Conservation (phyloP, 352 stramenopile species). For the Phytophthora crassamura region DNA sequence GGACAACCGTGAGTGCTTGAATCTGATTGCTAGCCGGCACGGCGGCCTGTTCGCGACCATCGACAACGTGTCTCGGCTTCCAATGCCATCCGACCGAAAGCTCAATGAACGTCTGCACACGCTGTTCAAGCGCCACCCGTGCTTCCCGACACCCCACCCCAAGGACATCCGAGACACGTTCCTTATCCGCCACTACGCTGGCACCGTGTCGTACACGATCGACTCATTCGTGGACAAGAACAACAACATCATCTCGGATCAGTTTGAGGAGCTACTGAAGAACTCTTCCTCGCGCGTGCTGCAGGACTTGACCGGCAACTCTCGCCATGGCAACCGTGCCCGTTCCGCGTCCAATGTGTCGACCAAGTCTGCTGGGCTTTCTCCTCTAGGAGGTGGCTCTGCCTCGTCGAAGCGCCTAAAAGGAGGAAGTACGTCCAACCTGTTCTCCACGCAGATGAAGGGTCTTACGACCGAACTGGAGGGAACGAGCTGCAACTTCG, state of each 20-base stretch:
- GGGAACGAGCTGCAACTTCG: slow-evolving; percentile 92
- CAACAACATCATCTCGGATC: slow-evolving; percentile 91
- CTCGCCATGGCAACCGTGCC: slow-evolving; percentile 40
- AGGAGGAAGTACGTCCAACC: slow-evolving; percentile 68
- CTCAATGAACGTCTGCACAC: slow-evolving; percentile 86
- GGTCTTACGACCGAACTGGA: slow-evolving; percentile 83
- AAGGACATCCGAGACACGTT: slow-evolving; percentile 89
- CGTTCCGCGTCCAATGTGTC: slow-evolving; percentile 57
- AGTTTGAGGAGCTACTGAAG: slow-evolving; percentile 90
- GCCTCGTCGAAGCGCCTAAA: slow-evolving; percentile 68
- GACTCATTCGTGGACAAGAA: slow-evolving; percentile 92
- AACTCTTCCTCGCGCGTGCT: slow-evolving; percentile 74
- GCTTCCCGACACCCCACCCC: slow-evolving; percentile 85
- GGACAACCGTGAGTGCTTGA: slow-evolving; percentile 88
- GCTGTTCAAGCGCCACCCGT: slow-evolving; percentile 81
- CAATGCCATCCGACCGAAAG: slow-evolving; percentile 88
- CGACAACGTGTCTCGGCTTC: slow-evolving; percentile 85
- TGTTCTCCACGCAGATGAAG: slow-evolving; percentile 88
- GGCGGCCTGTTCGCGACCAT: slow-evolving; percentile 87
- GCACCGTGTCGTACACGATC: slow-evolving; percentile 86
- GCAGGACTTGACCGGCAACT: slow-evolving; percentile 69
- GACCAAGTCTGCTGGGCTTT: slow-evolving; percentile 47
- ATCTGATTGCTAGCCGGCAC: slow-evolving; percentile 84
- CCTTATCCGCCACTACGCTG: slow-evolving; percentile 86
- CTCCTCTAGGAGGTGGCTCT: slow-evolving; percentile 42